phyloP scores from a whole-genome alignment of 352 stramenopile genomes.

The Albugo candida region DNA sequence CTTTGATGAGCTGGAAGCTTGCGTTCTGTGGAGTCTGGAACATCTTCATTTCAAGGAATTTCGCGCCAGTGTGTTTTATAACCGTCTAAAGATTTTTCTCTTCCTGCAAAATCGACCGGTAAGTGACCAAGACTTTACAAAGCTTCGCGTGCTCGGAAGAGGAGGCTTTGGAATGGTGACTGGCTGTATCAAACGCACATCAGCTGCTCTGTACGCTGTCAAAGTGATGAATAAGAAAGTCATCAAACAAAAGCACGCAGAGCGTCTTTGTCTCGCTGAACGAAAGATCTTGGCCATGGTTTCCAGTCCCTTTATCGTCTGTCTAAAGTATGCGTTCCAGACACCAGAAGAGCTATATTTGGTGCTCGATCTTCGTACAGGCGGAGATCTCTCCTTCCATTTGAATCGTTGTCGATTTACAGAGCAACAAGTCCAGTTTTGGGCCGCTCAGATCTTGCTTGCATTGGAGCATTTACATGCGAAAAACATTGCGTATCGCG shows the following conservation, averaged over 20 bases:
- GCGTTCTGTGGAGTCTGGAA: conserved; percentile 45
- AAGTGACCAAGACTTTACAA: conserved; percentile 88
- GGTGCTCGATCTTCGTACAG: conserved; percentile 84
- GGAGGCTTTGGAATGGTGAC: conserved; percentile 95
- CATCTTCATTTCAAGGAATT: conserved; percentile 57
- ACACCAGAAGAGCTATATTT: conserved; percentile 76
- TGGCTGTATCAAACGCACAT: conserved; percentile 89
- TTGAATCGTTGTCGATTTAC: conserved; percentile 32
- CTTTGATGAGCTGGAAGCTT: conserved; percentile 60
- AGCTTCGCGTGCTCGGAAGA: conserved; percentile 88
- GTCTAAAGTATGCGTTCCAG: conserved; percentile 84
- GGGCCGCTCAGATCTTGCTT: conserved; percentile 70
- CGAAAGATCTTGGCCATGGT: conserved; percentile 48
- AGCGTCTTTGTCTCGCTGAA: conserved; percentile 54
- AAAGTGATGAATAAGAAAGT: conserved; percentile 87
- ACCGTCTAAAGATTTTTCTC: conserved; percentile 76
- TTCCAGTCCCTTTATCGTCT: conserved; percentile 77
- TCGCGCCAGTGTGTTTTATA: conserved; percentile 52
- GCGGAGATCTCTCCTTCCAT: conserved; percentile 57
- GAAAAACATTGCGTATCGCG: conserved; percentile 38
- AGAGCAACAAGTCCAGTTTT: conserved; percentile 57
- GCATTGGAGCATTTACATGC: conserved; percentile 52
- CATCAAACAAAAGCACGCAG: conserved; percentile 88
- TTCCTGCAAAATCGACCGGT: conserved; percentile 80
- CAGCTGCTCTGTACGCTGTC: conserved; percentile 79